Base-by-base conservation (phyloP, 768 basidiomycete genomes). In the Paxillus rubicundulus region DNA sequence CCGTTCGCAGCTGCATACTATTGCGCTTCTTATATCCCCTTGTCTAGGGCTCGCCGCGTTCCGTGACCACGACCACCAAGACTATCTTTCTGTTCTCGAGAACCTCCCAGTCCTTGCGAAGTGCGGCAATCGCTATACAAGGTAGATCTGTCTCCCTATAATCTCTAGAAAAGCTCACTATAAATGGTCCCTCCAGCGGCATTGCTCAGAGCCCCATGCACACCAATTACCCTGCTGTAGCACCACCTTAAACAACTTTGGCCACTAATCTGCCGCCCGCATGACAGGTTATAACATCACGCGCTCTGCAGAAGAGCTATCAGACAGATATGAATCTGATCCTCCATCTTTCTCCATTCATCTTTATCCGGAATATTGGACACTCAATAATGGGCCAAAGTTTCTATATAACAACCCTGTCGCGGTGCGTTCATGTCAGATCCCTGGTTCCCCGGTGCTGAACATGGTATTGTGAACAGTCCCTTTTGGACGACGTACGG, bases 331-430 rank as follows among this genome's bases (percentile, higher is more conserved):
- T 30, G 76, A 81, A 60, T 64, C 65, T 4, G 74, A 77, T 13
- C 80, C 82, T 2, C 83, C 90, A 1, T 93, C 91, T 14, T 89
- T 93, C 66, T 81, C 85, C 9, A 80, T 93, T 5, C 84, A 90
- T 60, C 76, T 93, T 39, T 78, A 89, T 69, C 77, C 81, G 21
- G 91, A 92, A 61, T 76, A 89, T 66, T 93, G 91, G 91, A 80
- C 82, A 4, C 76, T 93, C 43, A 92, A 92, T 64, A 84, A 81
- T 53, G 86, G 88, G 39, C 81, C 84, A 60, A 90, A 89, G 76
- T 91, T 89, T 65, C 72, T 86, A 50, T 91, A 92, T 67, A 86
- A 87, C 63, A 84, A 85, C 64, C 89, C 82, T 58, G 81, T 87
- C 54, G 87, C 89, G 40, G 79, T 81, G 37, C 45, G 74, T 45